These are phyloP conservation scores for Ricinus communis DNA, from an alignment of 345 rosid genomes.

Conservation along the genomic window DNA sequence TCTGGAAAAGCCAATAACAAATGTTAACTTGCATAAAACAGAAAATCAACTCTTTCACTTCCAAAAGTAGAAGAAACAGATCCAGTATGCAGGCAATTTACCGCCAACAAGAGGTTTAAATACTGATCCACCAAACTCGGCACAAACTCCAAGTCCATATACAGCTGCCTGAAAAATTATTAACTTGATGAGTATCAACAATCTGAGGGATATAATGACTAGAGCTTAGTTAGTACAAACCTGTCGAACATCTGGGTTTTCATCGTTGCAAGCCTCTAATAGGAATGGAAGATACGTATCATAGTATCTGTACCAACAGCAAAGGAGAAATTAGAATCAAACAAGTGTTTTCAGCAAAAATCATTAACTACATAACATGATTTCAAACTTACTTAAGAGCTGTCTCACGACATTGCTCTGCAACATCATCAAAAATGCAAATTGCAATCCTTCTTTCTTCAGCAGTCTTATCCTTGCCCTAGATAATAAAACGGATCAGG, in stretches of 20 bases:
- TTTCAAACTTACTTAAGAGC: conserved; percentile 70
- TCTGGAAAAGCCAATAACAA: conserved; percentile 50
- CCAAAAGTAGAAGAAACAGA: conserved; percentile 1
- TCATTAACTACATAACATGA: conserved; percentile 2
- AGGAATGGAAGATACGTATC: conserved; percentile 94
- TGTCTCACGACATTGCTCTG: conserved; percentile 93
- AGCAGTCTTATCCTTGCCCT: conserved; percentile 98
- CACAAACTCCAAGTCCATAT: conserved; percentile 99
- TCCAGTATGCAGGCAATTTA: conserved; percentile 26
- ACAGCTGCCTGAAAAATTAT: conserved; percentile 81
- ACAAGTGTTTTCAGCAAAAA: conserved; percentile 11
- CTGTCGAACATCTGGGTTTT: conserved; percentile 93
- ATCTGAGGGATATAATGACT: conserved; percentile 11
- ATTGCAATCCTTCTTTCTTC: conserved; percentile 99
- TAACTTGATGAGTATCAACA: conserved; percentile 6
- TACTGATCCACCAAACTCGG: conserved; percentile 90
- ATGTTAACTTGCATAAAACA: conserved; percentile 19
- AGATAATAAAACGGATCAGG: conserved; percentile 22
- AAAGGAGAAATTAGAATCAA: conserved; percentile 24
- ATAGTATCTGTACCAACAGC: conserved; percentile 62
- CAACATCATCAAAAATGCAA: conserved; percentile 98
- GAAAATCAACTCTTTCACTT: neutral
- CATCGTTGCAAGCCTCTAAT: conserved; percentile 98
- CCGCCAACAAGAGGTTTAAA: conserved; percentile 98
- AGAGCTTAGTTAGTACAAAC: conserved; percentile 33